These are phyloP conservation scores for Celoporthe dispersa DNA, from an alignment of 2,329 filamentous ascomycete genomes.

Conservation along the genomic window DNA sequence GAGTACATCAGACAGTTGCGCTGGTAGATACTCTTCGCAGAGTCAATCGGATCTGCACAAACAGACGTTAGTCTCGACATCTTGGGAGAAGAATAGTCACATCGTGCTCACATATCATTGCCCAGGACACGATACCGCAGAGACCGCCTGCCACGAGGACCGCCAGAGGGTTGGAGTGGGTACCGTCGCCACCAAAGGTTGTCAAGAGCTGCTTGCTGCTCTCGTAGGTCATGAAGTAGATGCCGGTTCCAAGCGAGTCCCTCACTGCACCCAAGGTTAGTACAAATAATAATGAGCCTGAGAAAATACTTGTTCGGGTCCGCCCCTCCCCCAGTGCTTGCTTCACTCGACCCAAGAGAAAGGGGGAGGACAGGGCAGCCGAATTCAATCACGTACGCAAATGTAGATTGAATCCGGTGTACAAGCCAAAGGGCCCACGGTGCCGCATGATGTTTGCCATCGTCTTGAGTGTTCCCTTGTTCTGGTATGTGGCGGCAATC, in stretches of 20 bases:
- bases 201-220: constrained; percentile 82
- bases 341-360: not conserved
- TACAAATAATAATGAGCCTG: not conserved
- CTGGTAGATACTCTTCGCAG: constrained; percentile 85
- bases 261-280: constrained; percentile 57
- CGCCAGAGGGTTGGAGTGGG: constrained; percentile 77
- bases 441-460: constrained; percentile 78
- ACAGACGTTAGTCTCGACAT: not conserved
- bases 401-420: constrained; percentile 81
- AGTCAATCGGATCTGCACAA: constrained; percentile 69
- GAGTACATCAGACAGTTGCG: constrained; percentile 76
- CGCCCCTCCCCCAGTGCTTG: not conserved
- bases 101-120: constrained; percentile 66
- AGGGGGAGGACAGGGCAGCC: too few relatives aligned
- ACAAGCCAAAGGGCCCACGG: constrained; percentile 73
- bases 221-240: constrained; percentile 91
- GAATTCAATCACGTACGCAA: constrained; percentile 61
- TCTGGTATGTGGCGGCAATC: constrained; percentile 72
- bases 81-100: constrained; percentile 8
- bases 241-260: constrained; percentile 80
- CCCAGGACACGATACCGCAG: constrained; percentile 85
- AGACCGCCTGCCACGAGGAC: constrained; percentile 79
- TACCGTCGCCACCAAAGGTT: constrained; percentile 71
- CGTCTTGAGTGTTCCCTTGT: constrained; percentile 77
- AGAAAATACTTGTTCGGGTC: not conserved